A percentile compares a stretch with the other conserved stretches of the same genome.
Evolutionary conservation across 495 filamentous ascomycete species (phyloP).

Genomic region (Xylaria intraflava): DNA sequence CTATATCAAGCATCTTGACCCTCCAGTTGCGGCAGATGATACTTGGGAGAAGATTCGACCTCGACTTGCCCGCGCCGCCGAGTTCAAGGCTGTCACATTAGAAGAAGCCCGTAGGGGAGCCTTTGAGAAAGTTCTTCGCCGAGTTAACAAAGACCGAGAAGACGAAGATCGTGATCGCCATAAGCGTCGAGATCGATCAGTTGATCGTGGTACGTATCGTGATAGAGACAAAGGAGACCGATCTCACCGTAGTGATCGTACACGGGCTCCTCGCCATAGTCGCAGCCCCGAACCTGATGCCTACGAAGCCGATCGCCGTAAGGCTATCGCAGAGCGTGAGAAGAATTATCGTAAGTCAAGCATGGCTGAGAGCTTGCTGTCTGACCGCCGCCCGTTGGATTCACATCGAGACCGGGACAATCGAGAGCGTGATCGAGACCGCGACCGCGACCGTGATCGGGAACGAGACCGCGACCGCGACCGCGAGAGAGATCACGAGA

Average conservation of each 20-base stretch:
- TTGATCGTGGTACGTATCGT: slow-evolving; percentile 53
- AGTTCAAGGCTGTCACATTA: slow-evolving; percentile 72
- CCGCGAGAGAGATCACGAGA: slow-evolving; percentile 39
- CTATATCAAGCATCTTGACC: slow-evolving; percentile 83
- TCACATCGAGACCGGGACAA: slow-evolving; percentile 49
- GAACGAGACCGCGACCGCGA: slow-evolving; percentile 45
- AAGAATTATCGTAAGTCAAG: slow-evolving; percentile 75
- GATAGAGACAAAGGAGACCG: slow-evolving; percentile 56
- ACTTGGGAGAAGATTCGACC: slow-evolving; percentile 80
- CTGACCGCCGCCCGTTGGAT: slow-evolving; percentile 42
- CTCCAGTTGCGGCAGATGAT: slow-evolving; percentile 68
- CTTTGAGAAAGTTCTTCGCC: slow-evolving; percentile 89
- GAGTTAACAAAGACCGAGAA: slow-evolving; percentile 81
- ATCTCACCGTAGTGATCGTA: slow-evolving; percentile 51
- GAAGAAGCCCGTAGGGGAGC: slow-evolving; percentile 77
- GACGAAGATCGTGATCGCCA: slow-evolving; percentile 78
- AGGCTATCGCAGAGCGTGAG: slow-evolving; percentile 80
- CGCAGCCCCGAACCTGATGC: slow-evolving; percentile 80
- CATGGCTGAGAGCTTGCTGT: slow-evolving; percentile 55
- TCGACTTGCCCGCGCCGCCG: slow-evolving; percentile 69
- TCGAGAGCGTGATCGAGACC: slow-evolving; percentile 37
- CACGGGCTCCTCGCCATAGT: slow-evolving; percentile 49
- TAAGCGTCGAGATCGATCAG: slow-evolving; percentile 52
- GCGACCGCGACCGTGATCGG: slow-evolving; percentile 37
- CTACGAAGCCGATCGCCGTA: slow-evolving; percentile 81